These are phyloP conservation scores for Olyra latifolia DNA, from an alignment of 176 grass and related monocot genomes.

Conservation along the genomic window DNA sequence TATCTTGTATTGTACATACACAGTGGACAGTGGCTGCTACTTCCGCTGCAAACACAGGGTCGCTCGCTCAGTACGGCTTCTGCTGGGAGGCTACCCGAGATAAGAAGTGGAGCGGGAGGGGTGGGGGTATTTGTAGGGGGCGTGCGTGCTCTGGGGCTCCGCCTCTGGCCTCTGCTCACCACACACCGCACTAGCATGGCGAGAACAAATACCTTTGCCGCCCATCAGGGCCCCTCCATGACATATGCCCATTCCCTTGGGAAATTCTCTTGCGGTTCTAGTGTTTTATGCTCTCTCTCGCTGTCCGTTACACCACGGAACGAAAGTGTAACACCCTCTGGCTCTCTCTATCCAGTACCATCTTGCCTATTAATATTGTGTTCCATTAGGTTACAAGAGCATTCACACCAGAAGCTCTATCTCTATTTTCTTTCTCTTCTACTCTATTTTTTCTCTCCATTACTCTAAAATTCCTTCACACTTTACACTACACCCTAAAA, in stretches of 20 bases:
- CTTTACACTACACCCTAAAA: too few relatives aligned
- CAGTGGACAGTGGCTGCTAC: background rate
- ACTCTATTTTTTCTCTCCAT: too few relatives aligned
- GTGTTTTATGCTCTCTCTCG: background rate
- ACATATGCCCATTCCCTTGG: conserved; percentile 36
- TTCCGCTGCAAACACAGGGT: conserved; percentile 17
- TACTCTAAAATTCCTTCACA: too few relatives aligned
- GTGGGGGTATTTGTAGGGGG: conserved; percentile 61
- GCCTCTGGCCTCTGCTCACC: conserved; percentile 15
- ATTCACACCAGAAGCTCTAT: too few relatives aligned
- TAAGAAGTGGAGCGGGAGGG: conserved; percentile 24
- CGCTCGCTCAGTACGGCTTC: background rate
- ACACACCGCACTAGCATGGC: conserved; percentile 35
- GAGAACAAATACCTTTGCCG: conserved; percentile 47
- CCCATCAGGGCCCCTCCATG: conserved; percentile 38
- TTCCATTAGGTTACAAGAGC: too few relatives aligned
- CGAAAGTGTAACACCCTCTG: too few relatives aligned
- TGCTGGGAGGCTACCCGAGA: conserved; percentile 32
- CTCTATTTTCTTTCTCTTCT: too few relatives aligned
- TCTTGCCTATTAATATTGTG: too few relatives aligned
- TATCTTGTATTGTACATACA: background rate
- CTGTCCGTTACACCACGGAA: too few relatives aligned
- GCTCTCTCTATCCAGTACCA: too few relatives aligned
- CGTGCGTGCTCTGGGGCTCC: background rate
- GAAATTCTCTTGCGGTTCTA: background rate